Conservation (phyloP, 306 rosid genomes). For the Alnus glutinosa region DNA sequence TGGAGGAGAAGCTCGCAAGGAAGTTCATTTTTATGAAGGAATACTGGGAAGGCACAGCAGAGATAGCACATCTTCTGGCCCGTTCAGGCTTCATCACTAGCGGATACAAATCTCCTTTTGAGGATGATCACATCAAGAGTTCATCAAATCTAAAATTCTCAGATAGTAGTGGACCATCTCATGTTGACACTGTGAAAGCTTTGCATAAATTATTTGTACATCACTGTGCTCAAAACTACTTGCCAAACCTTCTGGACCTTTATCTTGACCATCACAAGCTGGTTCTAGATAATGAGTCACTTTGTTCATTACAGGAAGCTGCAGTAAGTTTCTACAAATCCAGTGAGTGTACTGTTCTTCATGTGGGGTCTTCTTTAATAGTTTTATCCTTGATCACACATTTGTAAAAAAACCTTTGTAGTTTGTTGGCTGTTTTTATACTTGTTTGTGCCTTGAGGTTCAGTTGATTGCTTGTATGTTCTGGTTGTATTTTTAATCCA, state of each 20-base stretch:
- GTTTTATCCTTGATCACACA: slow-evolving; percentile 21
- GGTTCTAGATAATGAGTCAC: slow-evolving; percentile 62
- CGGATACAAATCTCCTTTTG: slow-evolving; percentile 29
- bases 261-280: slow-evolving; percentile 76
- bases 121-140: slow-evolving; percentile 51
- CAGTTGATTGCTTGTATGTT: slow-evolving; percentile 2
- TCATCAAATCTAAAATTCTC: slow-evolving; percentile 35
- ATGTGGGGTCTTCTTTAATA: slow-evolving; percentile 28
- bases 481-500: neutral
- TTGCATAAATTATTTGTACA: slow-evolving; percentile 66
- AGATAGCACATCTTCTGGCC: slow-evolving; percentile 68
- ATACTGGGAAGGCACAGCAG: slow-evolving; percentile 84
- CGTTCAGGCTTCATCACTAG: slow-evolving; percentile 72
- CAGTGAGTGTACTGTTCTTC: slow-evolving; percentile 24
- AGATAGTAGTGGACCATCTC: slow-evolving; percentile 24
- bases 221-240: slow-evolving; percentile 67
- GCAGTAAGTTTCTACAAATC: slow-evolving; percentile 69
- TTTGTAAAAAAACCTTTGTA: slow-evolving; percentile 20
- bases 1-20: slow-evolving; percentile 78
- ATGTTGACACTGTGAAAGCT: slow-evolving; percentile 52
- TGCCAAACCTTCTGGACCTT: slow-evolving; percentile 87
- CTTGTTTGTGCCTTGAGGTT: slow-evolving; percentile 23
- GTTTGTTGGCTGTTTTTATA: slow-evolving; percentile 28
- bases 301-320: slow-evolving; percentile 65
- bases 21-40: slow-evolving; percentile 79